Conservation (phyloP, 371 early-diverging fungal species). For the Nematocida ironsii region DNA sequence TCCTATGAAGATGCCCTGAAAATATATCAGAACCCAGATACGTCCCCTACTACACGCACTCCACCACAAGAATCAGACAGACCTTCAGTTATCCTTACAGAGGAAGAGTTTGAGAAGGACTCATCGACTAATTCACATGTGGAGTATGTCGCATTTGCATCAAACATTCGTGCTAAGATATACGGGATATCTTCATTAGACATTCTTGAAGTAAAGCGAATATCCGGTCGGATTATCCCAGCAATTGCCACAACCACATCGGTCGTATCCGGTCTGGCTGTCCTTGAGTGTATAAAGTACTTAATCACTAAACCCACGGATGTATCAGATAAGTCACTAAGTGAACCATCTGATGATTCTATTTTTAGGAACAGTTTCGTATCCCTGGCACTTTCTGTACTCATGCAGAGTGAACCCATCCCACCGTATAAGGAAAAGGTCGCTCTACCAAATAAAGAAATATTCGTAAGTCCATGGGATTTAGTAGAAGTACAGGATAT, state of each 20-base stretch:
- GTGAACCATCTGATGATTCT: slow-evolving; percentile 67
- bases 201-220: slow-evolving; percentile 90
- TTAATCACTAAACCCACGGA: slow-evolving; percentile 4
- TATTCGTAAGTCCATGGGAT: slow-evolving; percentile 85
- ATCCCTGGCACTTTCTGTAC: slow-evolving; percentile 95
- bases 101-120: slow-evolving; percentile 95
- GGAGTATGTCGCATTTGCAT: slow-evolving; percentile 92
- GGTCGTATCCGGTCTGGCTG: slow-evolving; percentile 91
- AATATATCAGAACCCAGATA: not conserved
- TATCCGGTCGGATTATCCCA: slow-evolving; percentile 99
- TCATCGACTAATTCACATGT: slow-evolving; percentile 98
- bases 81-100: slow-evolving; percentile 76
- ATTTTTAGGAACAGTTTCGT: slow-evolving; percentile 93
- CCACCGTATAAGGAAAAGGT: slow-evolving; percentile 72
- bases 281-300: slow-evolving; percentile 76
- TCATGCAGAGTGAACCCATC: slow-evolving; percentile 95
- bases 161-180: slow-evolving; percentile 91
- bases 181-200: slow-evolving; percentile 87
- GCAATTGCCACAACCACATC: slow-evolving; percentile 99
- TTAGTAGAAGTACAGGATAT: slow-evolving; percentile 83
- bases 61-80: slow-evolving; percentile 72
- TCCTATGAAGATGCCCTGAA: not conserved
- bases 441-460: slow-evolving; percentile 76
- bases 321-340: not conserved
- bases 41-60: slow-evolving; percentile 46